Conservation (phyloP, 345 rosid species). For the Brassica cretica region DNA sequence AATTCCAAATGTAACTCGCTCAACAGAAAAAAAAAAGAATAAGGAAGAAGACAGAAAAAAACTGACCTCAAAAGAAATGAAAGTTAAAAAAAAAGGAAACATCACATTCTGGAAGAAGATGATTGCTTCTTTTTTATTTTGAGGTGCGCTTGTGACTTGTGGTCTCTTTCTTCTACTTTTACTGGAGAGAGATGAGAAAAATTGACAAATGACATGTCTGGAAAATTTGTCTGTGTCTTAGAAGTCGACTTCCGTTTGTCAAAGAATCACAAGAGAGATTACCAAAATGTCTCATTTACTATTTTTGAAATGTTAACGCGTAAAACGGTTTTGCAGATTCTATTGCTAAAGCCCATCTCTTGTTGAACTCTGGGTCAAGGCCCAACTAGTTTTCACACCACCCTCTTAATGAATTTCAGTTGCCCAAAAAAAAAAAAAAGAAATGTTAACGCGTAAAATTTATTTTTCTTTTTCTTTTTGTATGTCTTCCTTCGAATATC, state of each 20-base stretch:
- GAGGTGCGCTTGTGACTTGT: slow-evolving; percentile 49
- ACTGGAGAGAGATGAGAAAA: neutral
- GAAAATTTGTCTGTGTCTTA: slow-evolving; percentile 28
- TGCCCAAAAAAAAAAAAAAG: too few species aligned
- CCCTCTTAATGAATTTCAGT: too few species aligned
- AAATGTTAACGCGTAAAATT: too few species aligned
- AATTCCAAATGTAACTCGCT: slow-evolving; percentile 41
- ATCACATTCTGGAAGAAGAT: slow-evolving; percentile 48
- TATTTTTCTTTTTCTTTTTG: neutral
- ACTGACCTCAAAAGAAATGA: slow-evolving; percentile 65
- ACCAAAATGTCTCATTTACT: neutral
- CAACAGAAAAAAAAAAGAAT: slow-evolving; percentile 24
- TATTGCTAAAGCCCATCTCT: too few species aligned
- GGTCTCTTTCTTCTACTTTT: neutral
- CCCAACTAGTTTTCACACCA: too few species aligned
- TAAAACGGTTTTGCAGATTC: neutral
- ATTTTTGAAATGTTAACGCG: slow-evolving; percentile 13
- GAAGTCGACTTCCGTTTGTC: slow-evolving; percentile 34
- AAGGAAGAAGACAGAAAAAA: slow-evolving; percentile 29
- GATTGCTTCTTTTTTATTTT: slow-evolving; percentile 23
- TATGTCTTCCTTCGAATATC: slow-evolving; percentile 10
- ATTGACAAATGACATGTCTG: slow-evolving; percentile 27
- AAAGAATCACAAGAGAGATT: slow-evolving; percentile 27
- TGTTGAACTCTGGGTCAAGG: too few species aligned
- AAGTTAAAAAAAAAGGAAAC: slow-evolving; percentile 42